phyloP scores from a whole-genome alignment of 257 asterid genomes.

The Fraxinus americana region DNA sequence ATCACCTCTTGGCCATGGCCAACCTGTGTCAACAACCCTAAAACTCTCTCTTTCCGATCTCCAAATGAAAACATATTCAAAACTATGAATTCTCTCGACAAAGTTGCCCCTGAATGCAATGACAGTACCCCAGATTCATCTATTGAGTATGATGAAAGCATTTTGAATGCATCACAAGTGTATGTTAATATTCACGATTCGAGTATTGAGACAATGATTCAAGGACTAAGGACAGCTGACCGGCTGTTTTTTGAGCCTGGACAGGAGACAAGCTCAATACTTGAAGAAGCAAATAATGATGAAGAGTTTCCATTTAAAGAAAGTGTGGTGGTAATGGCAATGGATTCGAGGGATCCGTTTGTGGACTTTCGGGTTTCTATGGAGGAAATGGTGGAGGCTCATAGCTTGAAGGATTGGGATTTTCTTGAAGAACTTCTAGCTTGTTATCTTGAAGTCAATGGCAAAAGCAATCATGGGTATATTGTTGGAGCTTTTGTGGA shows the following conservation, averaged over 20 bases:
- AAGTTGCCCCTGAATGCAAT: not conserved
- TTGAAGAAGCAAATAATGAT: slow-evolving; percentile 32
- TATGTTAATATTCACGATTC: slow-evolving; percentile 25
- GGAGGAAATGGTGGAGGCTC: slow-evolving; percentile 64
- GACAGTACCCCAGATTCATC: slow-evolving; percentile 30
- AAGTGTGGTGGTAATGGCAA: slow-evolving; percentile 29
- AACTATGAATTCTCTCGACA: slow-evolving; percentile 34
- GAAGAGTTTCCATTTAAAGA: slow-evolving; percentile 27
- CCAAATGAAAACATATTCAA: slow-evolving; percentile 27
- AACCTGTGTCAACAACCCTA: slow-evolving; percentile 40
- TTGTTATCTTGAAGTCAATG: slow-evolving; percentile 52
- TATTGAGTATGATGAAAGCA: slow-evolving; percentile 15
- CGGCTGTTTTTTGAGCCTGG: slow-evolving; percentile 60
- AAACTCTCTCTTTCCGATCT: slow-evolving; percentile 55
- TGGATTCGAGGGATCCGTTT: slow-evolving; percentile 50
- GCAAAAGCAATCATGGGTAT: slow-evolving; percentile 42
- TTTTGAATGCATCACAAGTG: slow-evolving; percentile 13
- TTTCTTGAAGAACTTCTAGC: slow-evolving; percentile 47
- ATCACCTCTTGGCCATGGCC: slow-evolving; percentile 51
- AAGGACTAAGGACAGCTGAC: slow-evolving; percentile 39
- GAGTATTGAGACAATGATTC: slow-evolving; percentile 31
- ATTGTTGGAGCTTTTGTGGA: slow-evolving; percentile 62
- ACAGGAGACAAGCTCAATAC: slow-evolving; percentile 48
- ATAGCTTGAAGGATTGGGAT: slow-evolving; percentile 46
- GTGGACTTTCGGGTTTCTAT: slow-evolving; percentile 56